These are phyloP conservation scores for Thelonectria olida DNA, from an alignment of 2,329 filamentous ascomycete genomes.

Conservation along the genomic window DNA sequence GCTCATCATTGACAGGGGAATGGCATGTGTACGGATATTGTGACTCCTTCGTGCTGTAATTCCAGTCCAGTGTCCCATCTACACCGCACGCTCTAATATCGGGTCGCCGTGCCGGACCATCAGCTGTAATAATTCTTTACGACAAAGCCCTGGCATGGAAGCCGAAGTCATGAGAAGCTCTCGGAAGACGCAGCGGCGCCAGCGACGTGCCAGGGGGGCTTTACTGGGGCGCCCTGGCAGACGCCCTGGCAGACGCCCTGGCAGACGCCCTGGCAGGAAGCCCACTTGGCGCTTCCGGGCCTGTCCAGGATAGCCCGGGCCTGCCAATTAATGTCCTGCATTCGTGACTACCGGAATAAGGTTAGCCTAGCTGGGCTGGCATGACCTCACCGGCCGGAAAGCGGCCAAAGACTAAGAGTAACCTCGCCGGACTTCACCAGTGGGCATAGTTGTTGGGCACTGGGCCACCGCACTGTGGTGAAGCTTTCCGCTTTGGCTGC, in stretches of 20 bases:
- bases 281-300: slow-evolving; percentile 8
- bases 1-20: background rate
- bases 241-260: background rate
- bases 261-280: background rate
- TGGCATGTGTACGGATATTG: background rate
- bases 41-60: background rate
- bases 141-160: background rate
- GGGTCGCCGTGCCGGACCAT: background rate
- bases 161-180: background rate
- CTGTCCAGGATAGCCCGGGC: background rate
- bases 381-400: slow-evolving; percentile 19
- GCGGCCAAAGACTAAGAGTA: background rate
- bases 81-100: background rate
- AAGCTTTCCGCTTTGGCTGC: background rate
- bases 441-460: background rate
- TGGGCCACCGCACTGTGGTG: background rate
- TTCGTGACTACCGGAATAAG: slow-evolving; percentile 16
- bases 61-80: background rate
- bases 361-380: slow-evolving; percentile 22
- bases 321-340: slow-evolving; percentile 14
- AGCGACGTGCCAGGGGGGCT: background rate
- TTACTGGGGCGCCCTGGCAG: background rate
- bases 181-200: background rate
- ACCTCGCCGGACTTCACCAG: background rate
- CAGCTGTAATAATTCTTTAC: no score